phyloP scores from a whole-genome alignment of 2,329 filamentous ascomycete species.

The Penicillium sumatraense region DNA sequence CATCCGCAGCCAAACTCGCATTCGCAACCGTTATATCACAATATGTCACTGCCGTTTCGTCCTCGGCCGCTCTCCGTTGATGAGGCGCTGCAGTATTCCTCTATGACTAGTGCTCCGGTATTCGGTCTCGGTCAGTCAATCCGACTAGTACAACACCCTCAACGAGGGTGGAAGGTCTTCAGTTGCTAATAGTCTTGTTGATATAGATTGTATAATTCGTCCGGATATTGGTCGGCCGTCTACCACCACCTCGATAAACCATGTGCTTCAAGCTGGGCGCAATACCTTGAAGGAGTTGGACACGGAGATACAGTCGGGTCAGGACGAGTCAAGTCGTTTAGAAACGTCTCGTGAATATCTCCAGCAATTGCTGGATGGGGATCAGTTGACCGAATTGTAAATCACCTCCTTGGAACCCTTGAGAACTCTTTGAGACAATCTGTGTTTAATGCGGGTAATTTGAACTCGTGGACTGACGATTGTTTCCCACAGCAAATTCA shows the following conservation, averaged over 20 bases:
- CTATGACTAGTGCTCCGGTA: constrained; percentile 54
- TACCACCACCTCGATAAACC: constrained; percentile 45
- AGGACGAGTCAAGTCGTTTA: constrained; percentile 63
- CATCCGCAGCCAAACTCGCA: constrained; percentile 24
- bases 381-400: constrained; percentile 59
- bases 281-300: constrained; percentile 70
- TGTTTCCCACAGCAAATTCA: constrained; percentile 45
- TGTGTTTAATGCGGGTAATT: background rate
- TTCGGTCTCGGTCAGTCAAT: constrained; percentile 48
- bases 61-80: constrained; percentile 49
- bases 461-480: constrained; percentile 3
- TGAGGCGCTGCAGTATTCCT: constrained; percentile 54
- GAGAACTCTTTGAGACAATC: no score
- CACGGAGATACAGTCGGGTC: constrained; percentile 66
- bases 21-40: constrained; percentile 24
- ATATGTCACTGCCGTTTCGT: constrained; percentile 34
- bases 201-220: constrained; percentile 46
- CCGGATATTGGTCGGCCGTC: constrained; percentile 48
- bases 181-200: constrained; percentile 22
- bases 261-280: constrained; percentile 57
- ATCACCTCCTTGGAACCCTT: constrained; percentile 10
- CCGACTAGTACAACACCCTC: background rate
- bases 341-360: constrained; percentile 76
- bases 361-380: constrained; percentile 71
- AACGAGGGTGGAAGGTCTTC: no score